Evolutionary conservation across 75 land plant species (phyloP), one percentile per base, ranked within the genome.

Genomic region (Ceratopteris richardii): DNA sequence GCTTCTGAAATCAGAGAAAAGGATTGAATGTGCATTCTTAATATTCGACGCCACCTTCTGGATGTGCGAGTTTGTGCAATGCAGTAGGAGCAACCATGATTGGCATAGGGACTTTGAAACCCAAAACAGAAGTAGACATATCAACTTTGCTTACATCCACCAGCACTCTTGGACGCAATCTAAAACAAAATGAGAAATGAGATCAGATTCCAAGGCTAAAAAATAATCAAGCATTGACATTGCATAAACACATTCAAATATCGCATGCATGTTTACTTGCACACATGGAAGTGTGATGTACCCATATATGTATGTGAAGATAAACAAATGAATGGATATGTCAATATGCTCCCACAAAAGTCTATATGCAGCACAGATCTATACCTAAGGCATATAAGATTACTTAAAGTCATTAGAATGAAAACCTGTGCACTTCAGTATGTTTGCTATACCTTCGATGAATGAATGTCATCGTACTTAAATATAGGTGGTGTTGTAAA

Each of bases 1-100:
- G n/a, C n/a, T n/a, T n/a, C n/a, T n/a, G n/a, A n/a, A n/a, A n/a
- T n/a, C n/a, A n/a, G n/a, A n/a, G n/a, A n/a, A n/a, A n/a, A n/a
- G n/a, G n/a, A n/a, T n/a, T n/a, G n/a, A n/a, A n/a, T n/a, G n/a
- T n/a, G n/a, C n/a, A n/a, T n/a, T n/a, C n/a, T n/a, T n/a, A n/a
- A 33, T 33, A 33, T 9, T 4, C 9, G 37, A 9, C 17, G 28
- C 22, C 68, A 89, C 98, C 98, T 43, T 80, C 79, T 51, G 84
- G 90, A 57, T 85, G 84, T 2, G 98, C 98, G 51, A 82, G 33
- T 66, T 80, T 70, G 44, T 93, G 98, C 62, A 69, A 26, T 39
- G 78, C 74, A 27, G 96, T 85, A 10, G 98, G 98, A 28, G 96
- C 98, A 59, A 93, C 58, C 80, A 93, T 71, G 28, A 93, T 93